Percentiles rank a stretch among this genome's conserved stretches.
Evolutionary conservation across 2,329 filamentous ascomycete species (phyloP).

Genomic region (Plectosphaerella sp.): DNA sequence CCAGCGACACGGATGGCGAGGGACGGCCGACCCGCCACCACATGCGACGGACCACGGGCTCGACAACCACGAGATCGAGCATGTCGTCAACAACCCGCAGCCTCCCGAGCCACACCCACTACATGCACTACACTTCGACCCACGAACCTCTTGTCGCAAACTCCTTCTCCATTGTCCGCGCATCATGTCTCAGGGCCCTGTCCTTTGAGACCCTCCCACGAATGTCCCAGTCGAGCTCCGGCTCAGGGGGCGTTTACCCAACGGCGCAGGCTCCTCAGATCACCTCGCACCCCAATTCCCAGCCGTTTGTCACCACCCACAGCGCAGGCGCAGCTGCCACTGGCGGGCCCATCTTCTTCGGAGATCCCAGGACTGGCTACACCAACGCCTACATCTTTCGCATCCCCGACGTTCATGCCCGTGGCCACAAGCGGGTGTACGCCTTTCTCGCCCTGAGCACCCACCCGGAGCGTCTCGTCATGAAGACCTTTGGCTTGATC

Average conservation of each 20-base stretch:
- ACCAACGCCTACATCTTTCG: constrained; percentile 69
- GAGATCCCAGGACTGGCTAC: constrained; percentile 60
- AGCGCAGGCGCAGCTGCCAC: constrained; percentile 50
- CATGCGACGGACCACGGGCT: constrained; percentile 37
- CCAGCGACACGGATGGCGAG: constrained; percentile 48
- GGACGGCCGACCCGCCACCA: constrained; percentile 35
- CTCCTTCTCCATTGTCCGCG: constrained; percentile 64
- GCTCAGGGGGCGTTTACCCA: constrained; percentile 30
- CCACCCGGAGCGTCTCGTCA: constrained; percentile 59
- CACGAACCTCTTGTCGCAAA: constrained; percentile 57
- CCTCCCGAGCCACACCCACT: constrained; percentile 54
- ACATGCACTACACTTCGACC: constrained; percentile 64
- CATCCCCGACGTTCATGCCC: constrained; percentile 62
- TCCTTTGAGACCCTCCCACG: constrained; percentile 64
- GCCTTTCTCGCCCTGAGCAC: constrained; percentile 63
- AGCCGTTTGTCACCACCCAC: constrained; percentile 51
- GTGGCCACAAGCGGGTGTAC: constrained; percentile 65
- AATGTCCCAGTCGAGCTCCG: constrained; percentile 23
- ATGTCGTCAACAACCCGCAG: constrained; percentile 42
- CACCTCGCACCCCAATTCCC: constrained; percentile 23
- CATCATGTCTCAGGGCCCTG: constrained; percentile 61
- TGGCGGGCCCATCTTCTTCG: constrained; percentile 65
- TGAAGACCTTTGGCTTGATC: constrained; percentile 62
- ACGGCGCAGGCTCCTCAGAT: constrained; percentile 19
- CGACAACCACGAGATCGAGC: constrained; percentile 48